Conservation (phyloP, 306 rosid species). For the Elaeagnus macrophylla region DNA sequence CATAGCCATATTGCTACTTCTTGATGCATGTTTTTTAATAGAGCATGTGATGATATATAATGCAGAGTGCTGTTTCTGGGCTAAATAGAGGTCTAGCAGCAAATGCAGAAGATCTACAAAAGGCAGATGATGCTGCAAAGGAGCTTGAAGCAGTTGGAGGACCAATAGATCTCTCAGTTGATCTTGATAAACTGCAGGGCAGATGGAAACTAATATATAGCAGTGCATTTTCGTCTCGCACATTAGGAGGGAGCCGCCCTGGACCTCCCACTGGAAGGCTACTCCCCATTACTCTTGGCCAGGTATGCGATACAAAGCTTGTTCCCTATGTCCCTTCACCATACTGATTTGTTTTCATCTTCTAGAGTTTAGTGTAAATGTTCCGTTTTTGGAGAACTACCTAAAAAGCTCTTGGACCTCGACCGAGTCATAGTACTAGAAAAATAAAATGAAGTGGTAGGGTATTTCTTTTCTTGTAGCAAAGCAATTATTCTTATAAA, state of each 20-base stretch:
- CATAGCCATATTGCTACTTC: not conserved
- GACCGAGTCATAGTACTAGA: too few relatives aligned
- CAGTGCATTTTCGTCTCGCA: conserved; percentile 83
- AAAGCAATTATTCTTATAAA: too few relatives aligned
- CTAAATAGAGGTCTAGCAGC: conserved; percentile 94
- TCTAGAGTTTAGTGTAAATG: not conserved
- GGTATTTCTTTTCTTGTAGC: too few relatives aligned
- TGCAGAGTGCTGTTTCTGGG: conserved; percentile 84
- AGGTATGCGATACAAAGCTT: conserved; percentile 38
- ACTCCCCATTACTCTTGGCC: conserved; percentile 88
- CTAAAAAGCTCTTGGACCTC: too few relatives aligned
- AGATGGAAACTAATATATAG: conserved; percentile 89
- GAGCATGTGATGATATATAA: conserved; percentile 1
- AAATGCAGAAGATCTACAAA: conserved; percentile 58
- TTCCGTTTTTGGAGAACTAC: not conserved
- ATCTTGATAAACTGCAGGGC: conserved; percentile 77
- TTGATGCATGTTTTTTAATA: conserved; percentile 1
- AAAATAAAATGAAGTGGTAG: too few relatives aligned
- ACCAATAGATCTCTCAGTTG: conserved; percentile 53
- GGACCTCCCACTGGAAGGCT: conserved; percentile 86
- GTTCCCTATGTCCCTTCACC: not conserved
- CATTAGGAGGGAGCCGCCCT: conserved; percentile 92
- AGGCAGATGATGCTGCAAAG: conserved; percentile 82
- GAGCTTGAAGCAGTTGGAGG: conserved; percentile 74
- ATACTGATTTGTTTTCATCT: conserved; percentile 1